Evolutionary conservation across 805 yeast species (phyloP), one percentile per base, ranked within the genome.

Genomic region (Saccharomyces kudriavzevii): DNA sequence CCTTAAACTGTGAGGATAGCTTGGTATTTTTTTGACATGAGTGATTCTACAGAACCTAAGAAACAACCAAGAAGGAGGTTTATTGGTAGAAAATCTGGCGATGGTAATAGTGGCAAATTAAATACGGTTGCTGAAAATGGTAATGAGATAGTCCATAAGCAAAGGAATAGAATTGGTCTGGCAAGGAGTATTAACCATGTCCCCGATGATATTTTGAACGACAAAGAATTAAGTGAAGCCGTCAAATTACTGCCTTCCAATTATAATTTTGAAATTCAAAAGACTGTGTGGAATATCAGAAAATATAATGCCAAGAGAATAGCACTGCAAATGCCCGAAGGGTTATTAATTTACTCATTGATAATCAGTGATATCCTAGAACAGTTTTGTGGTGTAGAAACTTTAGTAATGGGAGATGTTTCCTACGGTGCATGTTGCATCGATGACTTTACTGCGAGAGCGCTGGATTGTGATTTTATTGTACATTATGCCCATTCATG

Each of bases 401-500:
- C 91, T 0, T 75, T 94, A 1, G 94, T 92, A 2, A 94, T 94
- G 99, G 99, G 99, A 1, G 99, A 94, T 69, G 99, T 94, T 0
- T 89, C 97, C 0, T 94, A 94, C 65, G 99, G 99, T 46, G 99
- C 99, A 0, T 94, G 99, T 68, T 94, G 99, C 71, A 90, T 94
- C 48, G 99, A 94, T 68, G 99, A 94, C 66, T 94, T 77, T 66
- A 91, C 99, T 0, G 99, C 99, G 1, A 76, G 91, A 58, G 83
- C 98, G 0, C 70, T 94, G 27, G 96, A 87, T 49, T 94, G 99
- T 71, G 99, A 94, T 66, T 86, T 91, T 63, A 83, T 94, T 55
- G 89, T 92, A 13, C 99, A 94, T 71, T 94, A 94, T 70, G 99
- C 99, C 1, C 99, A 94, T 68, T 89, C 96, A 6, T 94, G 99